phyloP scores from a whole-genome alignment of 2,329 filamentous ascomycete species.

The Aspergillus sp. region DNA sequence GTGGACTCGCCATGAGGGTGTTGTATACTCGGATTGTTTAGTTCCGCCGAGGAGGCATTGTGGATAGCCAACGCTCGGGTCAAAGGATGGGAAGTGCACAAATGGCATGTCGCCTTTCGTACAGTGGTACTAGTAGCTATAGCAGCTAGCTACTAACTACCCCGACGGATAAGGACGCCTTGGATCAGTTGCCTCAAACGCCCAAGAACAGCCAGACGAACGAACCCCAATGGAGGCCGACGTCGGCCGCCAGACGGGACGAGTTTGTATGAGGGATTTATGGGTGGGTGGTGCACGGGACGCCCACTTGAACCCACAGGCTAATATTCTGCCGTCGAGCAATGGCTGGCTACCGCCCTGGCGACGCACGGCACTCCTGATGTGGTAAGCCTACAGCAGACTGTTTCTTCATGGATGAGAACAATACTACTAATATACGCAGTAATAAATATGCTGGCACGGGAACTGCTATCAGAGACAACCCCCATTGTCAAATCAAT shows the following conservation, averaged over 20 bases:
- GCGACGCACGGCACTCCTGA: slow-evolving; percentile 5
- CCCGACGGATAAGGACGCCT: background rate
- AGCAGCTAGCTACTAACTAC: background rate
- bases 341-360: background rate
- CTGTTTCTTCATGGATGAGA: background rate
- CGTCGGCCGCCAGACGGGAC: background rate
- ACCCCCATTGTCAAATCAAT: slow-evolving; percentile 5
- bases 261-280: slow-evolving; percentile 23
- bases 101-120: background rate
- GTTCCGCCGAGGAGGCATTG: background rate
- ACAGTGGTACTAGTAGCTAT: background rate
- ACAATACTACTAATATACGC: background rate
- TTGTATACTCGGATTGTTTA: background rate
- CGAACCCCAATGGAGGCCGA: background rate
- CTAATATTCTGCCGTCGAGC: no score
- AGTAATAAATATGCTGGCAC: background rate
- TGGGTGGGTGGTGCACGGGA: slow-evolving; percentile 4
- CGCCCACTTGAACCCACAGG: background rate
- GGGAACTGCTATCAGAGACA: background rate
- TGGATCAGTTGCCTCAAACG: background rate
- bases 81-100: background rate
- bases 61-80: background rate
- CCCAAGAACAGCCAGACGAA: background rate
- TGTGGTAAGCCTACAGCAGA: slow-evolving; percentile 7
- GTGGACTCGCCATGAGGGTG: background rate